Conservation (phyloP, 2,329 filamentous ascomycete species). For the Akanthomyces lecanii region DNA sequence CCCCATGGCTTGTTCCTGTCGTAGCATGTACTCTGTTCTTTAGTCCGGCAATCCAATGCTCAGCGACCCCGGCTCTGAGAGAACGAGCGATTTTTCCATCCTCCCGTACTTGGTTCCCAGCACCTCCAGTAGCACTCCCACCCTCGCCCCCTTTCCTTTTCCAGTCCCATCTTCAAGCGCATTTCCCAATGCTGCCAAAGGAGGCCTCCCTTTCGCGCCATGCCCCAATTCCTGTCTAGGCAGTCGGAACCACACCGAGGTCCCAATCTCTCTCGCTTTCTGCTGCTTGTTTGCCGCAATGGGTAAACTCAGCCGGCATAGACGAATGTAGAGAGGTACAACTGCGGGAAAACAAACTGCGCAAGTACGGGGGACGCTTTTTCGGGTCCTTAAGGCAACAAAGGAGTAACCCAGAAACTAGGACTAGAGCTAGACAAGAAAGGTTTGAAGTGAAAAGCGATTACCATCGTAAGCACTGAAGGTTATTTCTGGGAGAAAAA, state of each 20-base stretch:
- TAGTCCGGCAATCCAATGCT: conserved; percentile 59
- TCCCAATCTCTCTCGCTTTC: background rate
- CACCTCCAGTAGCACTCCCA: background rate
- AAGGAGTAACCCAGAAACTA: background rate
- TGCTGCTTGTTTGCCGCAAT: background rate
- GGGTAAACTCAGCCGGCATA: background rate
- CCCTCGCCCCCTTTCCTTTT: background rate
- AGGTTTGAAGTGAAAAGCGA: background rate
- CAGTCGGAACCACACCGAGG: background rate
- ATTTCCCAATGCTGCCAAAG: background rate
- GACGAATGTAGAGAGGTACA: background rate
- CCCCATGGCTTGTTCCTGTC: background rate
- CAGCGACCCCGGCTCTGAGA: conserved; percentile 58
- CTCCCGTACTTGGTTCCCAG: conserved; percentile 1
- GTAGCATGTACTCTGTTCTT: conserved; percentile 57
- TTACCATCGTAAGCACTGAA: background rate
- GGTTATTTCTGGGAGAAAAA: background rate
- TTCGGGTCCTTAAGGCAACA: background rate
- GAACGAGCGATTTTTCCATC: conserved; percentile 43
- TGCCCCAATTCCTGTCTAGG: background rate
- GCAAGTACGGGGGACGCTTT: background rate
- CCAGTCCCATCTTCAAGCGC: background rate
- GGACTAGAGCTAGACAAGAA: background rate
- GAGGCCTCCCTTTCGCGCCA: conserved; percentile 3
- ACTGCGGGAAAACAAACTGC: too few relatives aligned